phyloP scores from a whole-genome alignment of 148 eudicot species.

The Pharnaceum exiguum region DNA sequence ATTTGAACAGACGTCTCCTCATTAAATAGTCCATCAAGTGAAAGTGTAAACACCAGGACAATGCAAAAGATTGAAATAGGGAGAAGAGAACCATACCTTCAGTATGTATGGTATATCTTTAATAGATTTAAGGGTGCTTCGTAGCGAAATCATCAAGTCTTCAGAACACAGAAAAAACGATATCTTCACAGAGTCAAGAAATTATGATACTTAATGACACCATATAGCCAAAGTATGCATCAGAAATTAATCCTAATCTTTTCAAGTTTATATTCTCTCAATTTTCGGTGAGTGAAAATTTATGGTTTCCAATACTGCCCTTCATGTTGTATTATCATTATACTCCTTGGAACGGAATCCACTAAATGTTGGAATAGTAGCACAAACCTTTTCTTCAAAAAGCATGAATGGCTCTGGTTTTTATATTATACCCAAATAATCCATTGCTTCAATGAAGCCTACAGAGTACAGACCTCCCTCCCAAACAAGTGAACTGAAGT shows the following conservation, averaged over 20 bases:
- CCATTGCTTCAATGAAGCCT: no score
- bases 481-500: no score
- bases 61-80: background rate
- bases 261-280: background rate
- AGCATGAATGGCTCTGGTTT: no score
- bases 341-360: no score
- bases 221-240: background rate
- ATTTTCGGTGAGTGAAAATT: background rate
- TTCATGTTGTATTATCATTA: no score
- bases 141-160: constrained; percentile 74
- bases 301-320: no score
- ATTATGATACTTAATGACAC: constrained; percentile 2
- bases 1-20: background rate
- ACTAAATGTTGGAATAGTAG: no score
- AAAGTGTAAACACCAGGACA: background rate
- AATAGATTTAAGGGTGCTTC: constrained; percentile 71
- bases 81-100: constrained; percentile 44
- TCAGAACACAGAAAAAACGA: constrained; percentile 74
- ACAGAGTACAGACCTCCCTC: no score
- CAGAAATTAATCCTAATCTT: background rate
- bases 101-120: constrained; percentile 84
- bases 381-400: no score
- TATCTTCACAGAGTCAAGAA: constrained; percentile 61
- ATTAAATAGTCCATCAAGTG: background rate
- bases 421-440: no score